phyloP scores from a whole-genome alignment of 768 basidiomycete species.

The Auricularia sp. region DNA sequence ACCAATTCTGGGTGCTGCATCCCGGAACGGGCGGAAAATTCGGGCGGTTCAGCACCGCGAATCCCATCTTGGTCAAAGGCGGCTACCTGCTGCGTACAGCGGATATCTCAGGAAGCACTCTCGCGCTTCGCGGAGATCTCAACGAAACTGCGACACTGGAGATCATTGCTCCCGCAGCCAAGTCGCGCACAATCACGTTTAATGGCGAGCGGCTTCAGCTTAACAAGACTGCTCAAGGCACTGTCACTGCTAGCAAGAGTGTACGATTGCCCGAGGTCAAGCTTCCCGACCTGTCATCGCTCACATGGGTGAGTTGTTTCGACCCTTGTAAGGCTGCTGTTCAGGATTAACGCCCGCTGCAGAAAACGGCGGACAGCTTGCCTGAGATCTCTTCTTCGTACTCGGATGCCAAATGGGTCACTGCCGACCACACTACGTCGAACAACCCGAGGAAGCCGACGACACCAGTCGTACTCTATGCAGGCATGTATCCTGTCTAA shows the following conservation, averaged over 20 bases:
- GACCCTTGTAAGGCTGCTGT: not conserved
- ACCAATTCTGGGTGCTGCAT: not conserved
- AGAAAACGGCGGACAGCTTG: slow-evolving; percentile 64
- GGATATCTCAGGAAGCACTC: slow-evolving; percentile 7
- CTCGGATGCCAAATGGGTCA: slow-evolving; percentile 54
- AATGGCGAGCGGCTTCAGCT: slow-evolving; percentile 25
- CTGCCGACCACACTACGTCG: slow-evolving; percentile 66
- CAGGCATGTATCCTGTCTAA: slow-evolving; percentile 16
- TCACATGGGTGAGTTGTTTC: not conserved
- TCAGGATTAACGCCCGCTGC: not conserved
- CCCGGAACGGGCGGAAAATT: not conserved
- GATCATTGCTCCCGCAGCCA: slow-evolving; percentile 30
- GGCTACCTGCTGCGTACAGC: slow-evolving; percentile 25
- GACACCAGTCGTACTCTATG: slow-evolving; percentile 67
- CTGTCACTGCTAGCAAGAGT: slow-evolving; percentile 9
- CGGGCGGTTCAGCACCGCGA: slow-evolving; percentile 9
- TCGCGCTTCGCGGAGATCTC: slow-evolving; percentile 31
- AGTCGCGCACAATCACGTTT: slow-evolving; percentile 29
- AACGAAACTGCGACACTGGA: slow-evolving; percentile 40
- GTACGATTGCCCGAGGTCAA: slow-evolving; percentile 18
- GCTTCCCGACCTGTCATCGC: slow-evolving; percentile 25
- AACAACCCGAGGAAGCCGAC: slow-evolving; percentile 61
- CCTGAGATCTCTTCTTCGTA: slow-evolving; percentile 55
- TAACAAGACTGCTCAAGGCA: slow-evolving; percentile 20
- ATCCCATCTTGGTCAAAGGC: slow-evolving; percentile 18